phyloP scores from a whole-genome alignment of 176 grass and related monocot species.

The Neostapfia colusana region DNA sequence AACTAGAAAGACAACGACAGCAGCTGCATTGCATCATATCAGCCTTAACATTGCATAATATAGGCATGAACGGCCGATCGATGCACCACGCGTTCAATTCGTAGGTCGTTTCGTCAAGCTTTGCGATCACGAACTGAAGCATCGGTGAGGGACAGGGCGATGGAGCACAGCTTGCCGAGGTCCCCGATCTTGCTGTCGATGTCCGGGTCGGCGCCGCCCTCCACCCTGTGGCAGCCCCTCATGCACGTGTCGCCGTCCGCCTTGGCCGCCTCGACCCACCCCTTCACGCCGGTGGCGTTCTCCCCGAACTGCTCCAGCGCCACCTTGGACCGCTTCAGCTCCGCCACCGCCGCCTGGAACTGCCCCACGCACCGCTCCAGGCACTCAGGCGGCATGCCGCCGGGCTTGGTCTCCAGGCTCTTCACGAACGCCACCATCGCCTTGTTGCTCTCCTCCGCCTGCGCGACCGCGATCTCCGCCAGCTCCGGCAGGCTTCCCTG shows the following conservation, averaged over 20 bases:
- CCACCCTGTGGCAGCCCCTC: constrained; percentile 22
- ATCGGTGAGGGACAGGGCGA: constrained; percentile 44
- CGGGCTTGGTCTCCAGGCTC: not conserved
- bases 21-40: no score
- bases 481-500: constrained; percentile 32
- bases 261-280: constrained; percentile 44
- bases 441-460: constrained; percentile 37
- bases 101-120: not conserved
- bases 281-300: constrained; percentile 27
- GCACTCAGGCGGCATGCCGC: constrained; percentile 39
- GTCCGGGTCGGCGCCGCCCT: constrained; percentile 34
- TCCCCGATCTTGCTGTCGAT: constrained; percentile 38
- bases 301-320: constrained; percentile 32
- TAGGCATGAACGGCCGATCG: no score
- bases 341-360: constrained; percentile 49
- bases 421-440: constrained; percentile 38
- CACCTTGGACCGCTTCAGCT: constrained; percentile 47
- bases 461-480: constrained; percentile 50
- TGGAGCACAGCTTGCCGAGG: constrained; percentile 48
- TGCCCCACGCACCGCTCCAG: constrained; percentile 50
- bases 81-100: no score
- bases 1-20: no score
- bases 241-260: constrained; percentile 51
- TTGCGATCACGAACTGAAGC: not conserved
- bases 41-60: no score